Percentiles rank a stretch among this genome's conserved stretches.
Evolutionary conservation across 345 rosid species (phyloP).

Genomic region (Heritiera littoralis): DNA sequence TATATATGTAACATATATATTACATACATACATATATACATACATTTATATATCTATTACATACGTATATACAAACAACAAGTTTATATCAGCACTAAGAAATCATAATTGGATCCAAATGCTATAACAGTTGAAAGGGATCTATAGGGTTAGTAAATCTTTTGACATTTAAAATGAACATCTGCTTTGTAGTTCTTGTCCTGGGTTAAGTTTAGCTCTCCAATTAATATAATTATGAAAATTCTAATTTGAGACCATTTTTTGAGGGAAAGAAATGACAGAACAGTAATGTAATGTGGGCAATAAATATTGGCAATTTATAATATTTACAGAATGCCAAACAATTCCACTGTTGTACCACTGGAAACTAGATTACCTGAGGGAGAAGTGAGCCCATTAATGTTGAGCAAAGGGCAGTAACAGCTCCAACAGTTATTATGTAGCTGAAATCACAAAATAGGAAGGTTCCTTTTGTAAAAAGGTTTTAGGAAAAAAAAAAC

Average conservation of each 20-base stretch:
- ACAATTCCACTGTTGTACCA: background rate
- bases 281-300: background rate
- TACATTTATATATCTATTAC: too few species aligned
- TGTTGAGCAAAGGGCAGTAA: slow-evolving; percentile 93
- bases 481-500: background rate
- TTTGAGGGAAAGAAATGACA: background rate
- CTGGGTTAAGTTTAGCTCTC: background rate
- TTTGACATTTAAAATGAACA: background rate
- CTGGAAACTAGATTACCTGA: slow-evolving; percentile 51
- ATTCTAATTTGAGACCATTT: background rate
- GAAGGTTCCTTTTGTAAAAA: background rate
- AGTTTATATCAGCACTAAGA: background rate
- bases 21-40: too few species aligned
- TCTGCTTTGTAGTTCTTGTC: too few species aligned
- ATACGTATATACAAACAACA: background rate
- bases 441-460: slow-evolving; percentile 50
- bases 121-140: background rate
- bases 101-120: background rate
- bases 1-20: too few species aligned
- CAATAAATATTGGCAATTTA: background rate
- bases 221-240: background rate
- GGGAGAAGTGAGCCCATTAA: slow-evolving; percentile 95
- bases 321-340: background rate
- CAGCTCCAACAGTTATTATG: slow-evolving; percentile 82
- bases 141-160: background rate